Percentiles rank a stretch among this genome's conserved stretches.
phyloP scores from a whole-genome alignment of 306 rosid species.

The Mimosa pudica region DNA sequence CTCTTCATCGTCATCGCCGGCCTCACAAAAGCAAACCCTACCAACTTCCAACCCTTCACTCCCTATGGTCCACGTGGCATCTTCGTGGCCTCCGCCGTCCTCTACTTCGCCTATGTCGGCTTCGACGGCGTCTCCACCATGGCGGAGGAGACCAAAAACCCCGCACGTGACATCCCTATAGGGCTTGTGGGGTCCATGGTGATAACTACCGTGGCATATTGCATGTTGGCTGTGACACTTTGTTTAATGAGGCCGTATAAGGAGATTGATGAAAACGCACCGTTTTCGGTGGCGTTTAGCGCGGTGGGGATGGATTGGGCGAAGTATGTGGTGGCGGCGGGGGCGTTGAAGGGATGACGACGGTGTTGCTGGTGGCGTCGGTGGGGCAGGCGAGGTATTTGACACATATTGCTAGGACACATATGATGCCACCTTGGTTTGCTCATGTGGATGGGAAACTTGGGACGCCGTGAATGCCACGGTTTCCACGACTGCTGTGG shows the following conservation, averaged over 20 bases:
- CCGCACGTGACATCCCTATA: constrained; percentile 74
- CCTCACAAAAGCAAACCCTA: constrained; percentile 55
- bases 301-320: constrained; percentile 86
- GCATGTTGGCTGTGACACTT: constrained; percentile 62
- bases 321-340: constrained; percentile 75
- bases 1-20: constrained; percentile 76
- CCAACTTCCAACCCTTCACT: constrained; percentile 46
- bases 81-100: constrained; percentile 67
- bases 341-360: constrained; percentile 88
- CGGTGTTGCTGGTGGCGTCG: constrained; percentile 63
- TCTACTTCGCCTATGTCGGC: constrained; percentile 84
- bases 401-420: constrained; percentile 88
- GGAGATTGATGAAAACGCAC: constrained; percentile 40
- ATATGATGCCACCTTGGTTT: constrained; percentile 90
- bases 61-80: constrained; percentile 55
- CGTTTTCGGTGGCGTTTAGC: constrained; percentile 67
- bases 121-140: constrained; percentile 81
- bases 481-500: constrained; percentile 53
- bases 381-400: constrained; percentile 89
- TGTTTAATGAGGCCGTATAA: constrained; percentile 65
- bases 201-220: constrained; percentile 48
- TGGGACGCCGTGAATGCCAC: constrained; percentile 86
- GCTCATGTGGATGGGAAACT: constrained; percentile 64
- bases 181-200: constrained; percentile 84
- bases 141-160: constrained; percentile 92